Percentiles rank a stretch among this genome's conserved stretches.
Evolutionary conservation across 345 rosid species (phyloP).

Genomic region (Reutealis trisperma): DNA sequence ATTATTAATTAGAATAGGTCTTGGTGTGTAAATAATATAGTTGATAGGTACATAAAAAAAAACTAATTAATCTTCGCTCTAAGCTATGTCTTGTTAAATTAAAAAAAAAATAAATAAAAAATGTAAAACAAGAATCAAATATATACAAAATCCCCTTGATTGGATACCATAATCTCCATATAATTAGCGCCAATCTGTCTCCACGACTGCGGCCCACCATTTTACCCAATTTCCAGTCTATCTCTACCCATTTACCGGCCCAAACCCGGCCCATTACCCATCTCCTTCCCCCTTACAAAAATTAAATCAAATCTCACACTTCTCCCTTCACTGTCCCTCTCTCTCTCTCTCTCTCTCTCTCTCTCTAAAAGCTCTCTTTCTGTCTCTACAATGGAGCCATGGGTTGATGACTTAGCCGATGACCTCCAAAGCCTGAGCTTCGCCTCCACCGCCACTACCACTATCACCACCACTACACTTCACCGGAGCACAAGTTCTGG

Average conservation of each 20-base stretch:
- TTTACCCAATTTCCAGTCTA: background rate
- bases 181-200: background rate
- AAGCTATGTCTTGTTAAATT: background rate
- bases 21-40: background rate
- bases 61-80: background rate
- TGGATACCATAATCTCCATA: slow-evolving; percentile 1
- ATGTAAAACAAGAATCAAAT: background rate
- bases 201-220: background rate
- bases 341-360: background rate
- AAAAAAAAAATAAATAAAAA: background rate
- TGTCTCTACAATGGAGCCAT: slow-evolving; percentile 17
- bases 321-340: background rate
- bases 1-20: no score
- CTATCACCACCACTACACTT: slow-evolving; percentile 54
- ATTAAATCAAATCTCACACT: background rate
- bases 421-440: slow-evolving; percentile 91
- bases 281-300: slow-evolving; percentile 1
- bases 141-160: slow-evolving; percentile 5
- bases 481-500: slow-evolving; percentile 78
- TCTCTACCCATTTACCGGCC: background rate
- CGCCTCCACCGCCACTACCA: slow-evolving; percentile 58
- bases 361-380: background rate
- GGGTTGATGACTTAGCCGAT: slow-evolving; percentile 66
- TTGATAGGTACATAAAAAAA: background rate
- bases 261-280: slow-evolving; percentile 6